These are phyloP conservation scores for Neurospora sp. DNA, from an alignment of 495 filamentous ascomycete genomes.

Conservation along the genomic window DNA sequence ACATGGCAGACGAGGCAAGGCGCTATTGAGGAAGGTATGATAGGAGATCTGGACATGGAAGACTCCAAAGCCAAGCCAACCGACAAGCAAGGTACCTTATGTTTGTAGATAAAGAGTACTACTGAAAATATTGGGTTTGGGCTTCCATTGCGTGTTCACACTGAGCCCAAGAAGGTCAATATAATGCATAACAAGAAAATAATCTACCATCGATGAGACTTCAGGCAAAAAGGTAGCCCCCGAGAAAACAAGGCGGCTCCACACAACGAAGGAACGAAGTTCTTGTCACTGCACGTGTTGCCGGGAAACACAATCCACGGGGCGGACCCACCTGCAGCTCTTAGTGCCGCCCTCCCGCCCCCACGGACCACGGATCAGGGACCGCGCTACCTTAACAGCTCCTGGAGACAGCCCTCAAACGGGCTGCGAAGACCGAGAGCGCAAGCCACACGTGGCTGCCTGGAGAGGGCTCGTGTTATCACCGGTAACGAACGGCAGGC, in stretches of 20 bases:
- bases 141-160: not conserved
- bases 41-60: not conserved
- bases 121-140: not conserved
- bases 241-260: not conserved
- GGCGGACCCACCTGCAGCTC: not conserved
- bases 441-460: not conserved
- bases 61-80: not conserved
- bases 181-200: not conserved
- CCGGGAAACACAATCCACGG: not conserved
- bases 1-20: not conserved
- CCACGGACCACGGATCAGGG: not conserved
- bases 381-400: not conserved
- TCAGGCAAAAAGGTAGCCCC: not conserved
- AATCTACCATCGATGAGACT: not conserved
- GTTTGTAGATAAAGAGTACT: not conserved
- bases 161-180: not conserved
- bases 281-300: not conserved
- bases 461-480: not conserved
- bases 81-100: not conserved
- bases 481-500: not conserved
- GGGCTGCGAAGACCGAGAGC: not conserved
- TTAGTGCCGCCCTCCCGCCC: not conserved
- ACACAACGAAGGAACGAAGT: not conserved
- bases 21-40: not conserved
- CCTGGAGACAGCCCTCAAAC: not conserved